Percentiles rank a stretch among this genome's conserved stretches.
Evolutionary conservation across 805 yeast species (phyloP).

Genomic region (Zygosaccharomyces lentus): DNA sequence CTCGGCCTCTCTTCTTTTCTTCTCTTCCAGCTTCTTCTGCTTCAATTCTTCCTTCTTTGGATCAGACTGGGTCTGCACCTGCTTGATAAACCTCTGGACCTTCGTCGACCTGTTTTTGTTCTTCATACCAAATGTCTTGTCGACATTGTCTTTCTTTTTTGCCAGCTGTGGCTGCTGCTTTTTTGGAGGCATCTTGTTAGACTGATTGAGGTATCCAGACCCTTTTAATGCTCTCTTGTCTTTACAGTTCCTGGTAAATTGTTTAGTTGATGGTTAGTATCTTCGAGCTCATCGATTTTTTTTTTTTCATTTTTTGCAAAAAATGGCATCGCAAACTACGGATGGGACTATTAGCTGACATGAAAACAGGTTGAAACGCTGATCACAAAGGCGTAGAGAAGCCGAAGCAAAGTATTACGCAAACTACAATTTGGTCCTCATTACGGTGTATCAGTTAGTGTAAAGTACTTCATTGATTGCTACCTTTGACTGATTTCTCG

Average conservation of each 20-base stretch:
- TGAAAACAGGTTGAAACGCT: background rate
- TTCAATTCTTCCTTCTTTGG: constrained; percentile 73
- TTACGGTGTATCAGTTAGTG: background rate
- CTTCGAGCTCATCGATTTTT: constrained; percentile 7
- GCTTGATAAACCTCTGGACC: constrained; percentile 70
- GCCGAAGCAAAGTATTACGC: background rate
- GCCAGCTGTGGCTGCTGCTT: constrained; percentile 45
- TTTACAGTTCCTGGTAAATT: background rate
- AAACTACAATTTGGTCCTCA: background rate
- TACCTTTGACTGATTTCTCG: background rate
- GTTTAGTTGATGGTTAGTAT: background rate
- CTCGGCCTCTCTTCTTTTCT: constrained; percentile 87
- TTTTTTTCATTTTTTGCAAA: constrained; percentile 3
- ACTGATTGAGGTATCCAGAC: background rate
- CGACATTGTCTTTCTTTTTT: constrained; percentile 67
- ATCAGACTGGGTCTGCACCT: constrained; percentile 59
- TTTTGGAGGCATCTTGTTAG: constrained; percentile 69
- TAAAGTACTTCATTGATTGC: background rate
- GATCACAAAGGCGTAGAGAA: background rate
- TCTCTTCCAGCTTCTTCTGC: constrained; percentile 65
- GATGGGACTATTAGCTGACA: background rate
- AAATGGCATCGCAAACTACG: background rate
- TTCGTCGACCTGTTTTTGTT: constrained; percentile 92
- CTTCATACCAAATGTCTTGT: constrained; percentile 93
- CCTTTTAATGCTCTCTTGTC: background rate